These are phyloP conservation scores for Parathielavia appendiculata DNA, from an alignment of 495 filamentous ascomycete species.

Conservation along the genomic window DNA sequence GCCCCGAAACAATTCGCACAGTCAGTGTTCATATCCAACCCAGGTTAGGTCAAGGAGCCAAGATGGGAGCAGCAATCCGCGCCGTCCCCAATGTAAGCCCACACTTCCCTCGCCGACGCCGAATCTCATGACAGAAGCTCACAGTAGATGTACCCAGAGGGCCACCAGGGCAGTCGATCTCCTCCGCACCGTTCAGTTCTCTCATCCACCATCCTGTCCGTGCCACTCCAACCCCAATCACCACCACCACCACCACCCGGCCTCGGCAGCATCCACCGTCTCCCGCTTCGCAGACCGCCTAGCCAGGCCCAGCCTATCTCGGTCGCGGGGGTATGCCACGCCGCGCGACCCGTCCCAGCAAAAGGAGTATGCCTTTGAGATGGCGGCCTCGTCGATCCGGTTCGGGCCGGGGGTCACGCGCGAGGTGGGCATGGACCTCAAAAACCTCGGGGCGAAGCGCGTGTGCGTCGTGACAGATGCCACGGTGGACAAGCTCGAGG, in stretches of 20 bases:
- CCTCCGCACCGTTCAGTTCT: conserved; percentile 82
- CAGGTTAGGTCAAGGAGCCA: neutral
- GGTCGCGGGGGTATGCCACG: conserved; percentile 54
- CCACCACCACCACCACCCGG: conserved; percentile 53
- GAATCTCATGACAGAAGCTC: neutral
- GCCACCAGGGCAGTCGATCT: conserved; percentile 75
- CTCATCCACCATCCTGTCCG: conserved; percentile 83
- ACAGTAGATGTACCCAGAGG: conserved; percentile 41
- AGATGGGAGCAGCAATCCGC: conserved; percentile 53
- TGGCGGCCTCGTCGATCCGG: conserved; percentile 89
- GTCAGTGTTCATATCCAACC: neutral
- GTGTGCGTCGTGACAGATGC: conserved; percentile 88
- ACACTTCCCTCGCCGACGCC: neutral
- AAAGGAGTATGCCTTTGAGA: conserved; percentile 98
- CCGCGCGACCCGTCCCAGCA: conserved; percentile 64
- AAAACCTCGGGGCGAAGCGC: conserved; percentile 78
- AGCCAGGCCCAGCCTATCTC: conserved; percentile 7
- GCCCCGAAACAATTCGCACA: too few species aligned
- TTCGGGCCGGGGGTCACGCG: conserved; percentile 91
- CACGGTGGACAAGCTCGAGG: conserved; percentile 71
- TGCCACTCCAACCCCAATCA: conserved; percentile 84
- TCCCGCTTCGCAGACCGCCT: conserved; percentile 26
- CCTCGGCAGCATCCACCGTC: conserved; percentile 36
- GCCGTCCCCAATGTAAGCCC: conserved; percentile 49
- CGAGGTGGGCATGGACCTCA: conserved; percentile 98